These are phyloP conservation scores for Phytophthora fragariae DNA, from an alignment of 352 stramenopile species.

Conservation along the genomic window DNA sequence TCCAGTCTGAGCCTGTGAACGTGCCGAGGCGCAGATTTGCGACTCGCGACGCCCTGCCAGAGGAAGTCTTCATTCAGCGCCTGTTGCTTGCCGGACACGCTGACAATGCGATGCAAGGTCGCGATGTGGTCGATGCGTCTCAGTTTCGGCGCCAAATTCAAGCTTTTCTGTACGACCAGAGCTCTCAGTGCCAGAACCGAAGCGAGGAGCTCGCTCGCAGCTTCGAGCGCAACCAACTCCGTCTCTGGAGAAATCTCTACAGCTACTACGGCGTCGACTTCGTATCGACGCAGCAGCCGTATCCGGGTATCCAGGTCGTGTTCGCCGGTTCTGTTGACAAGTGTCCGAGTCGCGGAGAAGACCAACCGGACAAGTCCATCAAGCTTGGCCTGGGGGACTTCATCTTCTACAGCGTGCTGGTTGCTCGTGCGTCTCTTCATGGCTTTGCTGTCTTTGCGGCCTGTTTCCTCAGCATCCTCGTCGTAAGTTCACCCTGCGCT, in stretches of 20 bases:
- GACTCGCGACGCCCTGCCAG: slow-evolving; percentile 26
- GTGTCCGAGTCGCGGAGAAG: slow-evolving; percentile 34
- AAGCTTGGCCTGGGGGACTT: slow-evolving; percentile 96
- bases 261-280: slow-evolving; percentile 50
- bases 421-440: slow-evolving; percentile 93
- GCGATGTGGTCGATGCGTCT: slow-evolving; percentile 9
- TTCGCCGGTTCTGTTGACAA: slow-evolving; percentile 34
- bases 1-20: neutral
- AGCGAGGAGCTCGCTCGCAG: slow-evolving; percentile 39
- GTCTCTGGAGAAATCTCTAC: slow-evolving; percentile 61
- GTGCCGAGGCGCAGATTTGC: slow-evolving; percentile 19
- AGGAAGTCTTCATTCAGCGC: slow-evolving; percentile 34
- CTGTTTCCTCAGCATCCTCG: slow-evolving; percentile 93
- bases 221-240: slow-evolving; percentile 43
- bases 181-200: slow-evolving; percentile 39
- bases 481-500: slow-evolving; percentile 59
- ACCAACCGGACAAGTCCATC: slow-evolving; percentile 74
- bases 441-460: slow-evolving; percentile 93
- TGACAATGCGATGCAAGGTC: neutral
- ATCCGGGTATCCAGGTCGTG: slow-evolving; percentile 39
- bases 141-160: slow-evolving; percentile 48
- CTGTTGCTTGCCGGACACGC: slow-evolving; percentile 14
- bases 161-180: slow-evolving; percentile 55
- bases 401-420: slow-evolving; percentile 98
- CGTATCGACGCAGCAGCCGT: slow-evolving; percentile 40